Conservation (phyloP, 257 asterid species). For the Nicotiana undulata region DNA sequence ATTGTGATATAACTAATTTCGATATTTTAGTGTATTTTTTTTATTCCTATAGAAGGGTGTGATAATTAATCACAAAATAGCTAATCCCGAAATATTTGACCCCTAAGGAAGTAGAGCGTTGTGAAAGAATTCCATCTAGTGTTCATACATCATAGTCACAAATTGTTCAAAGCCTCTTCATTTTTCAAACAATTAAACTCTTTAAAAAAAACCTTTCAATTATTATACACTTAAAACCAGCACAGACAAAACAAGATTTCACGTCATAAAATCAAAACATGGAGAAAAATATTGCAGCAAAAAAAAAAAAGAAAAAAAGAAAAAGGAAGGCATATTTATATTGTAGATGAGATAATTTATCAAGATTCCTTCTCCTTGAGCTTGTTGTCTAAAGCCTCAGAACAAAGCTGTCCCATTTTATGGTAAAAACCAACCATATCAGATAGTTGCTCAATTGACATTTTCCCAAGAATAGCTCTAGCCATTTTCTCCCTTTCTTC, state of each 20-base stretch:
- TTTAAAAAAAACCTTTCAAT: neutral
- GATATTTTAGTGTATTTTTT: too few species aligned
- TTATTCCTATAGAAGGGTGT: too few species aligned
- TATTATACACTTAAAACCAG: neutral
- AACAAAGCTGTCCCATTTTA: slow-evolving; percentile 63
- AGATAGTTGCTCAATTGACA: slow-evolving; percentile 64
- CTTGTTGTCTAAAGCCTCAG: slow-evolving; percentile 60
- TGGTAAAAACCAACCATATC: slow-evolving; percentile 50
- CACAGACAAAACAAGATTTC: neutral
- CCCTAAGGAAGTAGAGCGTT: too few species aligned
- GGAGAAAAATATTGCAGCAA: neutral
- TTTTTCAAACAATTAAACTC: neutral
- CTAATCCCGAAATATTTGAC: too few species aligned
- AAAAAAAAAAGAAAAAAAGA: neutral
- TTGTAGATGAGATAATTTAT: neutral
- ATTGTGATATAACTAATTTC: too few species aligned
- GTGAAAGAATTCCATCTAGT: too few species aligned
- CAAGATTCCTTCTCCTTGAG: slow-evolving; percentile 23
- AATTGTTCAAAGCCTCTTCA: neutral
- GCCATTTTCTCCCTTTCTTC: slow-evolving; percentile 49
- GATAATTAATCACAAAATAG: too few species aligned
- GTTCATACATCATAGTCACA: too few species aligned
- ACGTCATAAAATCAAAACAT: neutral
- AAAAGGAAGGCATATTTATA: too few species aligned
- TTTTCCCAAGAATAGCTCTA: slow-evolving; percentile 38